These are phyloP conservation scores for Rhodocollybia butyracea DNA, from an alignment of 768 basidiomycete species.

Conservation along the genomic window DNA sequence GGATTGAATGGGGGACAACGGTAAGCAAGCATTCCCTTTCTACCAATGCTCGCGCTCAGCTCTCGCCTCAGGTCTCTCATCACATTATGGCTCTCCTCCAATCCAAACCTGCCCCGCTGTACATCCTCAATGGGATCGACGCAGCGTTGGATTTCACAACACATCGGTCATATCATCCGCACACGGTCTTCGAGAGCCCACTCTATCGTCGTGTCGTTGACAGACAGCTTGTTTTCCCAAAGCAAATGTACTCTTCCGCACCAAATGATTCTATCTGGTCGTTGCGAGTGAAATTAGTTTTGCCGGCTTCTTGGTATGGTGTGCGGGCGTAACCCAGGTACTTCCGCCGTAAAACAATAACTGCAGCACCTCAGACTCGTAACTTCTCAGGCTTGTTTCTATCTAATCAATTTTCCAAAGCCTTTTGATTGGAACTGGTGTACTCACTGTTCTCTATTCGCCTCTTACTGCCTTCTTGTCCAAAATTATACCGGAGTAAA, in stretches of 20 bases:
- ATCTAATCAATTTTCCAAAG: too few species aligned
- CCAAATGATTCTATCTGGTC: too few species aligned
- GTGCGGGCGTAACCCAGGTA: too few species aligned
- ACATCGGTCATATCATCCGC: constrained; percentile 97
- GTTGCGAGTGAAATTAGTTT: too few species aligned
- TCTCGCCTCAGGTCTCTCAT: constrained; percentile 77
- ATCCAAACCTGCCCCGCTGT: constrained; percentile 99
- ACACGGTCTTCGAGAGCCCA: constrained; percentile 97
- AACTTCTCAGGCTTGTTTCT: too few species aligned
- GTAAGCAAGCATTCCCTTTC: constrained; percentile 32
- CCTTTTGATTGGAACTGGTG: too few species aligned
- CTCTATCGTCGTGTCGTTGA: constrained; percentile 96
- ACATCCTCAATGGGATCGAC: constrained; percentile 98
- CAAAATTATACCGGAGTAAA: too few species aligned
- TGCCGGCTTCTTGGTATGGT: too few species aligned
- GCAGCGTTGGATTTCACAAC: constrained; percentile 95
- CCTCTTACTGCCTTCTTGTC: too few species aligned
- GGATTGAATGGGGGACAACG: constrained; percentile 97
- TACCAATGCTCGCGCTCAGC: neutral
- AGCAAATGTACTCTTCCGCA: constrained; percentile 92
- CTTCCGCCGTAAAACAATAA: too few species aligned
- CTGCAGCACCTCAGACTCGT: too few species aligned
- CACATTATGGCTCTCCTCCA: constrained; percentile 98
- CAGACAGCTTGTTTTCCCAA: constrained; percentile 97
- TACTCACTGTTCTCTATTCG: too few species aligned